phyloP scores from a whole-genome alignment of 129 eudicot species.

The Silybum marianum region DNA sequence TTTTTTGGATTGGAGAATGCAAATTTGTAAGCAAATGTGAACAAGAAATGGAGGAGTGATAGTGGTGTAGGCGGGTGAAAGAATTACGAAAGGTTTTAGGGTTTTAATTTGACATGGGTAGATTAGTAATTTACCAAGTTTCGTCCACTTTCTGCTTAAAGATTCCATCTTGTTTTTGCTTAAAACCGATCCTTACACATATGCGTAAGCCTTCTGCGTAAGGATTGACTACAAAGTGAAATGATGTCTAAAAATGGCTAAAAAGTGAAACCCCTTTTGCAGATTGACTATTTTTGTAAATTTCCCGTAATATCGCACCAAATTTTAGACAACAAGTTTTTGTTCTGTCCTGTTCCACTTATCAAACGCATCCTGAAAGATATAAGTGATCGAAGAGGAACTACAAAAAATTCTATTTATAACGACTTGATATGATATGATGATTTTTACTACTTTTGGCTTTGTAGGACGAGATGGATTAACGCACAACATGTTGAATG shows the following conservation, averaged over 20 bases:
- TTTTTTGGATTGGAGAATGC: not conserved
- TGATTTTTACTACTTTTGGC: not conserved
- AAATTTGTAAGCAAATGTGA: not conserved
- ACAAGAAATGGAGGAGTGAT: not conserved
- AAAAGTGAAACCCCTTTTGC: no score
- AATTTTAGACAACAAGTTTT: not conserved
- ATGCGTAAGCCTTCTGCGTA: no score
- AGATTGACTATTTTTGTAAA: no score
- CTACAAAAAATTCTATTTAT: no score
- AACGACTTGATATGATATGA: not conserved
- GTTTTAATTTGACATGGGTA: not conserved
- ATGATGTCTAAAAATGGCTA: no score
- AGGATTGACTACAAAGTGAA: no score
- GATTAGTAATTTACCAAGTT: not conserved
- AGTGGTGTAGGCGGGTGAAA: not conserved
- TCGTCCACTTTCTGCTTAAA: not conserved
- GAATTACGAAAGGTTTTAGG: not conserved
- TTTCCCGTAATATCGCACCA: not conserved
- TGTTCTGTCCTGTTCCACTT: no score
- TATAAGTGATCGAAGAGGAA: no score
- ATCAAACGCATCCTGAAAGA: no score
- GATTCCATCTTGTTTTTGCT: no score
- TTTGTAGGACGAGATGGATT: constrained; percentile 89
- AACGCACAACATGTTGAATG: constrained; percentile 93
- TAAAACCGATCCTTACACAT: no score